Conservation (phyloP, 2,329 filamentous ascomycete species). For the Metarhizium robertsii region DNA sequence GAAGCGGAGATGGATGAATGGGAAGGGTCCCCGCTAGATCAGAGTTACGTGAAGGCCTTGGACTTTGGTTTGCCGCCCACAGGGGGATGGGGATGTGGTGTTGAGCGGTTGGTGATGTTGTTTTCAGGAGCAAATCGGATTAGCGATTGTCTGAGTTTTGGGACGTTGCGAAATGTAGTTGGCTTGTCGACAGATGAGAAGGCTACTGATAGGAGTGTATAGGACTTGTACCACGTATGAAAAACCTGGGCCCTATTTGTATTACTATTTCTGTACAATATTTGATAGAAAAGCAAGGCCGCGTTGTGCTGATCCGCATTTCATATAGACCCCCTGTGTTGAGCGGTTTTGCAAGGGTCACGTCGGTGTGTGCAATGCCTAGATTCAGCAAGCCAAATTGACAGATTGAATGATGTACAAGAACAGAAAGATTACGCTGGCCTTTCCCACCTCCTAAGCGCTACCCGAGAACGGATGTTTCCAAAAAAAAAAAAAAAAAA, state of each 20-base stretch:
- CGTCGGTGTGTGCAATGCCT: neutral
- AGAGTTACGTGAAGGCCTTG: conserved; percentile 74
- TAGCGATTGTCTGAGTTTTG: conserved; percentile 80
- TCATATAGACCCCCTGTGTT: neutral
- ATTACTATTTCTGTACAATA: neutral
- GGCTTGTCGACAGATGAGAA: conserved; percentile 33
- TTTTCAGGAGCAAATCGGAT: conserved; percentile 73
- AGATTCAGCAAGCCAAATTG: neutral
- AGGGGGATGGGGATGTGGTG: conserved; percentile 89
- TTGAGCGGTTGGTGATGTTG: conserved; percentile 88
- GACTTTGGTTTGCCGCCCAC: conserved; percentile 92
- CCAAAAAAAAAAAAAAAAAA: neutral
- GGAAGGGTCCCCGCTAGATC: conserved; percentile 48
- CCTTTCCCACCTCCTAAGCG: no score
- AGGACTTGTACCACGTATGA: neutral
- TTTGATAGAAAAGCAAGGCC: neutral
- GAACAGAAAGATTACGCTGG: neutral
- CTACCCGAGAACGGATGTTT: neutral
- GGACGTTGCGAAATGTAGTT: conserved; percentile 64
- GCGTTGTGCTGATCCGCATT: neutral
- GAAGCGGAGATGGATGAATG: conserved; percentile 29
- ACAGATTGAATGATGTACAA: neutral
- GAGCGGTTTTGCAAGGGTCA: no score
- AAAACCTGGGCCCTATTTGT: neutral
- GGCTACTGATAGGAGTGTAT: conserved; percentile 3